Percentiles rank a stretch among this genome's conserved stretches.
These are phyloP conservation scores for Lasiodiplodia citricola DNA, from an alignment of 2,329 filamentous ascomycete species.

Conservation along the genomic window DNA sequence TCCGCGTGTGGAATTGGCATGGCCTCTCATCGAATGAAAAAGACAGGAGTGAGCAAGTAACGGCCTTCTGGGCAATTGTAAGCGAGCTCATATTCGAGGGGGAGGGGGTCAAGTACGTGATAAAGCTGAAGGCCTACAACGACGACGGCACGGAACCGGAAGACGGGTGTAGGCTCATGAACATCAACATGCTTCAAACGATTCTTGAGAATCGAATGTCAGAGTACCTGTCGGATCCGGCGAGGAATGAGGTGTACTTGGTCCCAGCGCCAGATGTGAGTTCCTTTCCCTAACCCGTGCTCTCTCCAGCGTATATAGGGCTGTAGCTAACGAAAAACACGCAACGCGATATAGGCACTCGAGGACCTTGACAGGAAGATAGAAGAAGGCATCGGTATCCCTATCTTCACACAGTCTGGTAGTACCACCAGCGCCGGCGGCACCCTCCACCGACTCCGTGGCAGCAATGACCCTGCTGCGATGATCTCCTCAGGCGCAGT, in stretches of 20 bases:
- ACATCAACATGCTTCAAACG: too few relatives aligned
- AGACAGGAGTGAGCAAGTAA: neutral
- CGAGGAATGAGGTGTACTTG: neutral
- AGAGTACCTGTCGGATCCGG: too few relatives aligned
- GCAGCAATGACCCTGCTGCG: too few relatives aligned
- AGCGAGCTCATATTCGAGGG: neutral
- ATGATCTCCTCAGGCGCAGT: too few relatives aligned
- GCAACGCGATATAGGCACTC: too few relatives aligned
- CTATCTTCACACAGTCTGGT: too few relatives aligned
- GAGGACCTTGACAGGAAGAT: too few relatives aligned
- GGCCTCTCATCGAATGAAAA: neutral
- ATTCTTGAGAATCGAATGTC: too few relatives aligned
- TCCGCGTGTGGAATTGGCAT: neutral
- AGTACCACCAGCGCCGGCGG: too few relatives aligned
- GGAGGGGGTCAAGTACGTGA: neutral
- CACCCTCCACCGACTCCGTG: too few relatives aligned
- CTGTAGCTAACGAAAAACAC: neutral
- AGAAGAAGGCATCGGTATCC: too few relatives aligned
- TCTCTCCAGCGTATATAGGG: neutral
- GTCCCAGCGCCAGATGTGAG: neutral
- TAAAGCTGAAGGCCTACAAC: neutral
- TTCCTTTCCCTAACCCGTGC: neutral
- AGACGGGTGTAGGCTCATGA: neutral
- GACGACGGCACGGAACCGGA: neutral
- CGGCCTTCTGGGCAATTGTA: neutral